These are phyloP conservation scores for Crithidia bombi DNA, from an alignment of 208 protist species.

Conservation along the genomic window DNA sequence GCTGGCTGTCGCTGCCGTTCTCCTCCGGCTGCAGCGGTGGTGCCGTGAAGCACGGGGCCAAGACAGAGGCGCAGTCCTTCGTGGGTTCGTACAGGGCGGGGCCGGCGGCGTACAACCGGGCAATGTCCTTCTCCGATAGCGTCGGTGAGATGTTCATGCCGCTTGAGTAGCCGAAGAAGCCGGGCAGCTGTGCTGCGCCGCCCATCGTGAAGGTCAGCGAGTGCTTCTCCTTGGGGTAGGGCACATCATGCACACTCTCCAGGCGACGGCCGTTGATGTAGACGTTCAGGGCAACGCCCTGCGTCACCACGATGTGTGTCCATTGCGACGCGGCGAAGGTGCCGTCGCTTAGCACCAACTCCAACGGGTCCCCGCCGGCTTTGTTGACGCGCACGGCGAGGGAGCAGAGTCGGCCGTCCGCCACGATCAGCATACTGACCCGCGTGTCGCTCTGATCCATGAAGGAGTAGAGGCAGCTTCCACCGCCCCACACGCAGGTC, in stretches of 20 bases:
- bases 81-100: constrained; percentile 39
- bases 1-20: constrained; percentile 16
- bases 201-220: constrained; percentile 69
- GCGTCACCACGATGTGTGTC: constrained; percentile 81
- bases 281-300: constrained; percentile 58
- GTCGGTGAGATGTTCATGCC: constrained; percentile 75
- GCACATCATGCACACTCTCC: constrained; percentile 38
- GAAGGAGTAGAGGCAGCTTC: constrained; percentile 78
- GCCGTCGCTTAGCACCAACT: constrained; percentile 49
- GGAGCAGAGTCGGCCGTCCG: constrained; percentile 71
- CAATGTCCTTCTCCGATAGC: constrained; percentile 68
- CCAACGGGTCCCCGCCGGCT: constrained; percentile 24
- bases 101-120: constrained; percentile 51
- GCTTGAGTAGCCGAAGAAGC: constrained; percentile 75
- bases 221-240: constrained; percentile 69
- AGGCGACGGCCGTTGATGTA: constrained; percentile 75
- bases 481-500: constrained; percentile 76
- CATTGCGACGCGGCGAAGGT: constrained; percentile 65
- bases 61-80: constrained; percentile 25
- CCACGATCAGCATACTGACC: constrained; percentile 58
- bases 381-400: constrained; percentile 59
- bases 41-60: constrained; percentile 41
- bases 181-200: constrained; percentile 45
- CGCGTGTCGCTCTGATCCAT: constrained; percentile 50
- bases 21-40: too few species aligned